phyloP scores from a whole-genome alignment of 2,329 filamentous ascomycete species.

The Tetracladium maxilliforme region DNA sequence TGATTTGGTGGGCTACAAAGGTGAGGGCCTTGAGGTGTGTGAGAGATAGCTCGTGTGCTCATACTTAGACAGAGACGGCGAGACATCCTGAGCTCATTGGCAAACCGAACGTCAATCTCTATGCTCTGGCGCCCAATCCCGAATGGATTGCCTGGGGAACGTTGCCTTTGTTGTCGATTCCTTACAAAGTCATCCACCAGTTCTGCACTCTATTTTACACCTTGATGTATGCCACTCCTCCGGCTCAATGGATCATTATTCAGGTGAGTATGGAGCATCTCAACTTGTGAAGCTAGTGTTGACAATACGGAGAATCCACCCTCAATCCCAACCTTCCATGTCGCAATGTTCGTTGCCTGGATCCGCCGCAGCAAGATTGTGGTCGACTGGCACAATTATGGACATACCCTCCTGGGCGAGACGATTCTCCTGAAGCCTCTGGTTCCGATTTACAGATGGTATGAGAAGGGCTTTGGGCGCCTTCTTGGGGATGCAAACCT shows the following conservation, averaged over 20 bases:
- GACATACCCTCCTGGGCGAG: slow-evolving; percentile 75
- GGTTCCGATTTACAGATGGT: slow-evolving; percentile 61
- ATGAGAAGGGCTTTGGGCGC: slow-evolving; percentile 60
- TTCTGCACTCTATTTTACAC: slow-evolving; percentile 54
- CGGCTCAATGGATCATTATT: slow-evolving; percentile 74
- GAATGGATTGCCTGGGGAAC: too few relatives aligned
- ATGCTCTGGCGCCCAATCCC: slow-evolving; percentile 53
- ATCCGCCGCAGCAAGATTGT: slow-evolving; percentile 70
- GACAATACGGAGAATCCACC: slow-evolving; percentile 62
- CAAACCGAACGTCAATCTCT: slow-evolving; percentile 54
- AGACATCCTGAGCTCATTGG: slow-evolving; percentile 63
- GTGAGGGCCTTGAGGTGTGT: slow-evolving; percentile 25
- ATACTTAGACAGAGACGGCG: slow-evolving; percentile 47
- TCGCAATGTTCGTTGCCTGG: slow-evolving; percentile 59
- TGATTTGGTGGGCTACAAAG: slow-evolving; percentile 76
- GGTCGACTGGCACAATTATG: slow-evolving; percentile 99
- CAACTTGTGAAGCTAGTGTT: slow-evolving; percentile 2
- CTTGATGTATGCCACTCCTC: slow-evolving; percentile 59
- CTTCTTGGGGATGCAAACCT: slow-evolving; percentile 59
- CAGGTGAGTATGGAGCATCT: too few relatives aligned
- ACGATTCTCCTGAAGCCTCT: slow-evolving; percentile 43
- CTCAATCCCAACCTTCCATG: slow-evolving; percentile 75
- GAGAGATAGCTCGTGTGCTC: too few relatives aligned
- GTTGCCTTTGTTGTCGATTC: too few relatives aligned
- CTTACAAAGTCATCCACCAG: slow-evolving; percentile 84